These are phyloP conservation scores for Alternaria angustiovoidea DNA, from an alignment of 2,329 filamentous ascomycete genomes.

Conservation along the genomic window DNA sequence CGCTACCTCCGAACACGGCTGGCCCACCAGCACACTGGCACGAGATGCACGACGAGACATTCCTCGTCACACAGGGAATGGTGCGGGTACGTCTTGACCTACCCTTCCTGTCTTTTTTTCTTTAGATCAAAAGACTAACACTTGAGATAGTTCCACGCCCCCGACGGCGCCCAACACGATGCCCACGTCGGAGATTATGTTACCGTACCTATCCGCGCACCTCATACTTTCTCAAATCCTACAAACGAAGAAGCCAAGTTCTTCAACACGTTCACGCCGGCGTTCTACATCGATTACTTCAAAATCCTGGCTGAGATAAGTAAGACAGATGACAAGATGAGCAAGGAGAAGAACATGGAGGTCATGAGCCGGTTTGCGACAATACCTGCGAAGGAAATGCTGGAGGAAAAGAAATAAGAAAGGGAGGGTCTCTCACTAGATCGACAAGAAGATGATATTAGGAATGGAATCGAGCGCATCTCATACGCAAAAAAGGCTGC, in stretches of 20 bases:
- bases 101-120: background rate
- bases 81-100: conserved; percentile 36
- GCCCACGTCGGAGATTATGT: conserved; percentile 63
- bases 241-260: conserved; percentile 63
- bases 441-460: background rate
- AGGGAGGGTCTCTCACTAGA: fast-evolving
- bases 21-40: conserved; percentile 63
- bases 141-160: conserved; percentile 57
- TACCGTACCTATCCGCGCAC: conserved; percentile 62
- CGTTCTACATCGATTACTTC: conserved; percentile 67
- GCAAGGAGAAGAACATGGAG: conserved; percentile 58
- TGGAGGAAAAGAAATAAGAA: conserved; percentile 31
- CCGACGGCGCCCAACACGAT: conserved; percentile 56
- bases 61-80: conserved; percentile 62
- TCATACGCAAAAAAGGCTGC: background rate
- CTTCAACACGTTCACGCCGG: conserved; percentile 66
- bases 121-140: background rate
- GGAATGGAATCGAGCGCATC: background rate
- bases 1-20: conserved; percentile 56
- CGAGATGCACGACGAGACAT: conserved; percentile 66
- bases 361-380: conserved; percentile 62
- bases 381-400: conserved; percentile 54
- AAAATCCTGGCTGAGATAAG: conserved; percentile 59
- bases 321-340: conserved; percentile 56
- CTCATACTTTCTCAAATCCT: conserved; percentile 66